These are phyloP conservation scores for Omphalea diandra DNA, from an alignment of 441 rosid species.

Conservation along the genomic window DNA sequence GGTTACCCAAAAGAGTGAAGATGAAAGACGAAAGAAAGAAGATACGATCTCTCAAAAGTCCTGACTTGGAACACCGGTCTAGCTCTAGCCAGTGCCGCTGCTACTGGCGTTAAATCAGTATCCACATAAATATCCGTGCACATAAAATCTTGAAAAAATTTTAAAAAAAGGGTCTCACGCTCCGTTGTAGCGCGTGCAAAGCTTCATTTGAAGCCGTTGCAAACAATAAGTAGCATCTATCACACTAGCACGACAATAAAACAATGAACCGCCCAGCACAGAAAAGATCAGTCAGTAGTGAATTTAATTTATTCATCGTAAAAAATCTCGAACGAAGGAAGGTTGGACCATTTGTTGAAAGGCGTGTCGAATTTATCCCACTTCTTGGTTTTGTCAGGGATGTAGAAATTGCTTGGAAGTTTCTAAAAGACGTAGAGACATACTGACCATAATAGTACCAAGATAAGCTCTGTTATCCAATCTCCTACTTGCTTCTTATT, in stretches of 20 bases:
- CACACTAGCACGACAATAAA: no score
- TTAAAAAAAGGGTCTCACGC: not conserved
- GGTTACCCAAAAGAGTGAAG: no score
- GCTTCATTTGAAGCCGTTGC: no score
- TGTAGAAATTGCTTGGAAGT: slow-evolving; percentile 18
- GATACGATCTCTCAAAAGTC: not conserved
- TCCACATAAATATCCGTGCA: slow-evolving; percentile 8
- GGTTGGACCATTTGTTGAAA: not conserved
- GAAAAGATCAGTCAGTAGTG: no score
- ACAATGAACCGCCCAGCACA: not conserved
- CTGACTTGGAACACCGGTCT: no score
- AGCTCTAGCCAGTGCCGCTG: no score
- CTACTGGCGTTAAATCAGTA: not conserved
- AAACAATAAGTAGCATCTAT: no score
- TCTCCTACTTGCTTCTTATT: no score
- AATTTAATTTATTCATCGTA: no score
- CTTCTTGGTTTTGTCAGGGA: not conserved
- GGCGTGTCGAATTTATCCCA: not conserved
- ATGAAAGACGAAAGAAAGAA: not conserved
- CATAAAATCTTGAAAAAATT: not conserved
- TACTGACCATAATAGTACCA: not conserved
- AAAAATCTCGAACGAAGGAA: not conserved
- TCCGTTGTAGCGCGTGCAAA: not conserved
- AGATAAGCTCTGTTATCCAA: not conserved
- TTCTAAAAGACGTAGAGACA: not conserved